Evolutionary conservation across 2,329 filamentous ascomycete genomes (phyloP).

Genomic region (Esteya vermicola): DNA sequence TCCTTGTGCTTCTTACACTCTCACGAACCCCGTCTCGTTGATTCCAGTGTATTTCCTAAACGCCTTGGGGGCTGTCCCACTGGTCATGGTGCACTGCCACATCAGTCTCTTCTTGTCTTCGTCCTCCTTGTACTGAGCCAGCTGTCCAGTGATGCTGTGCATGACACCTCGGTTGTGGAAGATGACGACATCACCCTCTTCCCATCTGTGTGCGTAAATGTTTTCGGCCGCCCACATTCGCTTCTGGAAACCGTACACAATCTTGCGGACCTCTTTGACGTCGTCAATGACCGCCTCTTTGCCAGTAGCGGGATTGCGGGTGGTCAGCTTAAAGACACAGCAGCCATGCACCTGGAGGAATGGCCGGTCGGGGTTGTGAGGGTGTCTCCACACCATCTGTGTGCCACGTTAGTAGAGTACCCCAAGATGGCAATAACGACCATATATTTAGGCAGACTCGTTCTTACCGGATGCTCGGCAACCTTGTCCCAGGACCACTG

Average conservation of each 20-base stretch:
- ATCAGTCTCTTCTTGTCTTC: conserved; percentile 62
- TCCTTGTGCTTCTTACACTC: too few species aligned
- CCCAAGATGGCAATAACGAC: too few species aligned
- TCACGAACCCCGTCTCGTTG: conserved; percentile 9
- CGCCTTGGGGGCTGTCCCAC: conserved; percentile 7
- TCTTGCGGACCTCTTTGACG: conserved; percentile 9
- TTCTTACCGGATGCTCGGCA: conserved; percentile 19
- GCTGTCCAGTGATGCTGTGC: conserved; percentile 63
- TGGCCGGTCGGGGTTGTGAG: conserved; percentile 27
- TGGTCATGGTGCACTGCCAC: conserved; percentile 56
- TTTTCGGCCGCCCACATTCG: conserved; percentile 32
- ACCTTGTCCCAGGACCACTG: conserved; percentile 9
- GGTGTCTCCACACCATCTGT: conserved; percentile 65
- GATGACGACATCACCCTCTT: conserved; percentile 60
- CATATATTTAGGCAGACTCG: too few species aligned
- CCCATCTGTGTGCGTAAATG: conserved; percentile 65
- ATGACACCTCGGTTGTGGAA: conserved; percentile 67
- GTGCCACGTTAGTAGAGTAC: too few species aligned
- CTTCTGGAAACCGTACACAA: conserved; percentile 6
- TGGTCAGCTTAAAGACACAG: conserved; percentile 8
- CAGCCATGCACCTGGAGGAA: conserved; percentile 9
- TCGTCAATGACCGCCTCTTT: conserved; percentile 4
- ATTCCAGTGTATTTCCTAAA: conserved; percentile 5
- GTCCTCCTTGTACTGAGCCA: conserved; percentile 24
- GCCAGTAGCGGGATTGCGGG: conserved; percentile 4